Conservation (phyloP, 2,329 filamentous ascomycete species). For the Botryotinia globosa region DNA sequence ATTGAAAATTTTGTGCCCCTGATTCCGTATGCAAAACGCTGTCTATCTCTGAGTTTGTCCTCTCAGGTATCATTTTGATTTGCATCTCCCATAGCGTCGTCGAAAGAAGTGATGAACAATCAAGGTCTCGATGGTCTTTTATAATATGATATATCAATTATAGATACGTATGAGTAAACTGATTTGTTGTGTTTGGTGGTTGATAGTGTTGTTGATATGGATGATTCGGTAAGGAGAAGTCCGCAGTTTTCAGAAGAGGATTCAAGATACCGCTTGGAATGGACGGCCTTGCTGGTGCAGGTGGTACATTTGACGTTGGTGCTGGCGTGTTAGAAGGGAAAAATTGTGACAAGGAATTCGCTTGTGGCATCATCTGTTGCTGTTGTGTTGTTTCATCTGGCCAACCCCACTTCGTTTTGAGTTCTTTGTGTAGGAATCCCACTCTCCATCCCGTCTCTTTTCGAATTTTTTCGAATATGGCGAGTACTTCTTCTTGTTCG, state of each 20-base stretch:
- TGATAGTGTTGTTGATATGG: constrained; percentile 81
- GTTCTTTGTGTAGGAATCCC: constrained; percentile 65
- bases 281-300: constrained; percentile 28
- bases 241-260: constrained; percentile 66
- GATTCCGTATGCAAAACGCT: not conserved
- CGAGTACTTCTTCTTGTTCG: constrained; percentile 78
- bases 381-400: constrained; percentile 38
- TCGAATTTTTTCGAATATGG: constrained; percentile 72
- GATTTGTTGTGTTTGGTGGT: constrained; percentile 55
- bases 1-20: not conserved
- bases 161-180: constrained; percentile 33
- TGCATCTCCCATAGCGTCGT: not conserved
- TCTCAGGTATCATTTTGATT: not conserved
- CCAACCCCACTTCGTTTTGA: constrained; percentile 79
- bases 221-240: constrained; percentile 75
- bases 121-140: not conserved
- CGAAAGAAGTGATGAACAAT: not conserved
- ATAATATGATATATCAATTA: constrained; percentile 17
- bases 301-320: constrained; percentile 28
- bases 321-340: constrained; percentile 30
- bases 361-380: constrained; percentile 29
- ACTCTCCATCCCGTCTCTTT: constrained; percentile 77
- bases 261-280: constrained; percentile 56
- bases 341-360: constrained; percentile 33
- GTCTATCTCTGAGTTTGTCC: not conserved